These are phyloP conservation scores for Reticulascus tulasneorum DNA, from an alignment of 2,329 filamentous ascomycete genomes.

Conservation along the genomic window DNA sequence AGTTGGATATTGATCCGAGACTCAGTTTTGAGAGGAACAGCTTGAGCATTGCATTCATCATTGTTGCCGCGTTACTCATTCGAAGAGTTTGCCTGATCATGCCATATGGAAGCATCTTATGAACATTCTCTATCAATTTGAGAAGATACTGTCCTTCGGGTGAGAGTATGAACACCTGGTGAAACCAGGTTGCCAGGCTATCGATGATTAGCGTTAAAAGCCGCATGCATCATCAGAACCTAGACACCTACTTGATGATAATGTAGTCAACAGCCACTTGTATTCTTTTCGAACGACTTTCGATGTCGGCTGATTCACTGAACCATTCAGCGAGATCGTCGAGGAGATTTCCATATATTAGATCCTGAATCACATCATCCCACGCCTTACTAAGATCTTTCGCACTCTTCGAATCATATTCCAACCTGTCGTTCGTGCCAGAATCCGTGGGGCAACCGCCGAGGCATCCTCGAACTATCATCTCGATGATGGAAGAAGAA, in stretches of 20 bases:
- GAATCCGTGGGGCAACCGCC: constrained; percentile 47
- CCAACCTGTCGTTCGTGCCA: constrained; percentile 14
- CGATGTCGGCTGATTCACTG: constrained; percentile 57
- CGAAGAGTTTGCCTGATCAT: constrained; percentile 69
- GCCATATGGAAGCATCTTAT: constrained; percentile 68
- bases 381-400: constrained; percentile 61
- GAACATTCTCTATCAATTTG: constrained; percentile 65
- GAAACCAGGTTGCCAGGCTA: constrained; percentile 69
- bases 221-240: background rate
- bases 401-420: constrained; percentile 57
- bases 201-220: background rate
- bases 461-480: constrained; percentile 61
- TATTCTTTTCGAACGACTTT: constrained; percentile 58
- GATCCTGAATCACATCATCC: constrained; percentile 60
- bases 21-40: constrained; percentile 75
- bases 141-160: constrained; percentile 72
- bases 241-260: constrained; percentile 59
- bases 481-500: constrained; percentile 65
- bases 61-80: constrained; percentile 74
- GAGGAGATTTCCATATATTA: constrained; percentile 65
- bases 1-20: constrained; percentile 71
- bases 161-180: constrained; percentile 68
- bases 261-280: constrained; percentile 62
- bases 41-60: constrained; percentile 72
- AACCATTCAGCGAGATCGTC: constrained; percentile 62